Percentiles rank a stretch among this genome's conserved stretches.
Evolutionary conservation across 2,329 filamentous ascomycete genomes (phyloP).

Genomic region (Davidsoniella virescens): DNA sequence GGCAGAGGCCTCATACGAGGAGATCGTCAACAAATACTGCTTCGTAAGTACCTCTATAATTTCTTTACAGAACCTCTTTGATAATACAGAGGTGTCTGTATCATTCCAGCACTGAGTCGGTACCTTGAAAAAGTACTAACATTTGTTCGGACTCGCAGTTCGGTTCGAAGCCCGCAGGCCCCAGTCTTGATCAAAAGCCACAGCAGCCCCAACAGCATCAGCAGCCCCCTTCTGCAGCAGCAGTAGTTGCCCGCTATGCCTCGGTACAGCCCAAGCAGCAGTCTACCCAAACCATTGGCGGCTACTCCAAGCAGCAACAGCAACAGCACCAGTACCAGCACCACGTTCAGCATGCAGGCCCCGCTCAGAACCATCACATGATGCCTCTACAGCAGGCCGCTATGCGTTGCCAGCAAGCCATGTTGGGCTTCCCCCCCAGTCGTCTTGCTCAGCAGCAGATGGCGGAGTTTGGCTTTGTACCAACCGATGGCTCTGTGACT

Average conservation of each 20-base stretch:
- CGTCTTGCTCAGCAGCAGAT: constrained; percentile 3
- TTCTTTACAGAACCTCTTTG: neutral
- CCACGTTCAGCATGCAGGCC: constrained; percentile 19
- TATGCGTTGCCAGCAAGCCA: constrained; percentile 14
- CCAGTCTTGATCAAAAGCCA: constrained; percentile 1
- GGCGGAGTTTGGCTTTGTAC: neutral
- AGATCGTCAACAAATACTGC: constrained; percentile 97
- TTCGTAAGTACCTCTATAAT: constrained; percentile 60
- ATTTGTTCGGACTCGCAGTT: constrained; percentile 15
- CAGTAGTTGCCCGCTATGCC: neutral
- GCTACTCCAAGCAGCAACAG: neutral
- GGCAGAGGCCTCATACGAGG: constrained; percentile 81
- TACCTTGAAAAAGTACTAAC: constrained; percentile 7
- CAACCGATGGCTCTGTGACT: constrained; percentile 16
- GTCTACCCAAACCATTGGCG: neutral
- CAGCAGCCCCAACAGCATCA: neutral
- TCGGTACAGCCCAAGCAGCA: neutral
- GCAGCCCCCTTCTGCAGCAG: neutral
- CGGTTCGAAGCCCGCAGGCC: constrained; percentile 10
- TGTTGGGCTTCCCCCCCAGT: constrained; percentile 14
- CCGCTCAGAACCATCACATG: constrained; percentile 29
- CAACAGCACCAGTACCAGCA: neutral
- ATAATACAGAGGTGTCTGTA: neutral
- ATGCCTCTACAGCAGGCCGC: constrained; percentile 21
- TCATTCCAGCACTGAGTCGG: too few species aligned